Base-by-base conservation (phyloP, 192 early-diverging fungal species). In the Backusella luteola region DNA sequence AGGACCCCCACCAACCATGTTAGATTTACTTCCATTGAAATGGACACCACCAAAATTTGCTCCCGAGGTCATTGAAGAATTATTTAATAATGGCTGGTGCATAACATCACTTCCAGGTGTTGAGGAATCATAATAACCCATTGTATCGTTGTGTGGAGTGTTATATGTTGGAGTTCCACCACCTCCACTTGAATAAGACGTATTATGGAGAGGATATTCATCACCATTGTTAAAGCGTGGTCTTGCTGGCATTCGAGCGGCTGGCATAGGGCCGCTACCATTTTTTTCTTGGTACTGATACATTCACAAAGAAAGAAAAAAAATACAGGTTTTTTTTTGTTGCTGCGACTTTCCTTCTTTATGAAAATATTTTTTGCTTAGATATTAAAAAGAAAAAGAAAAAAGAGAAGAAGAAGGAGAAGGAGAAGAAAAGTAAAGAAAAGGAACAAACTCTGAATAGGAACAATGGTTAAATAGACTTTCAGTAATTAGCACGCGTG, bases 1-100 rank as follows among this genome's bases (percentile, higher is more conserved):
- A 44, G 69, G 69, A 39, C 69, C 69, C 14, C 69, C 69, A 32
- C 69, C 69, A 32, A 71, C 15, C 69, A 71, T 71, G 17, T 71
- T 71, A 49, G 69, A 71, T 32, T 39, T 44, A 7, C 41, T 42
- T 17, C 67, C 67, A 38, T 21, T 21, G 7, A 21, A 21, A n/a
- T 38, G 35, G 19, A 34, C 67, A 69, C 67, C 35, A 21, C 67
- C 35, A 38, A 34, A 21, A 69, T 38, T 71, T 15, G 41, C 41
- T 15, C 38, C 39, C 34, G 69, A 32, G 15, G 69, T 15, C 34
- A 71, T 71, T 23, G 69, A 46, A 5, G 69, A 71, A 32, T 23
- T 32, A 67, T 75, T 67, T 19, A 74, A 23, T 34, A 67, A 34
- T 59, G 73, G 73, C 23, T 66, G 59, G 17, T 75, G 23, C 41